A percentile compares a stretch with the other conserved stretches of the same genome.
phyloP scores from a whole-genome alignment of 495 filamentous ascomycete genomes.

The Annulohypoxylon bovei region DNA sequence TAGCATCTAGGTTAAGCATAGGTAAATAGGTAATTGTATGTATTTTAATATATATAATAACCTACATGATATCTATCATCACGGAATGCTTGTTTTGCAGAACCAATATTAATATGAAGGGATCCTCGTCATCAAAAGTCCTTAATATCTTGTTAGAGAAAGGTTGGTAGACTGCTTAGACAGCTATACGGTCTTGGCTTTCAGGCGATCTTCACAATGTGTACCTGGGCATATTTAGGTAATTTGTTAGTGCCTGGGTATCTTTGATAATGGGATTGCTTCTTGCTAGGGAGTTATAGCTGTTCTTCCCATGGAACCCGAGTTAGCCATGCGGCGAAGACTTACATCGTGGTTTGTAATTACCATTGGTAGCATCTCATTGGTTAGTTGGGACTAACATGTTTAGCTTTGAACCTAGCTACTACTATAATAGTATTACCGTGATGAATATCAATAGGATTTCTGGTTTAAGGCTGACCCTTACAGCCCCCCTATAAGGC shows the following conservation, averaged over 20 bases:
- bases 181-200: background rate
- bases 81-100: background rate
- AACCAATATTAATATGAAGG: background rate
- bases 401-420: background rate
- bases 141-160: background rate
- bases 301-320: background rate
- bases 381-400: background rate
- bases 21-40: background rate
- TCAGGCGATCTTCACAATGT: background rate
- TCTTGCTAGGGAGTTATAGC: background rate
- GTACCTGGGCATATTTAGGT: background rate
- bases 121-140: background rate
- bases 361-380: background rate
- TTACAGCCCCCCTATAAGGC: background rate
- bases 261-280: background rate
- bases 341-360: background rate
- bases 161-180: background rate
- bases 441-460: background rate
- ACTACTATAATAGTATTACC: background rate
- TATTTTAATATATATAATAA: background rate
- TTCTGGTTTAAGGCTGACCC: background rate
- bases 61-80: background rate
- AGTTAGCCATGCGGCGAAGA: background rate
- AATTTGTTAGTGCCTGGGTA: background rate
- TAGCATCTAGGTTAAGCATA: background rate